phyloP scores from a whole-genome alignment of 495 filamentous ascomycete genomes.

The Achaetomiella virescens region DNA sequence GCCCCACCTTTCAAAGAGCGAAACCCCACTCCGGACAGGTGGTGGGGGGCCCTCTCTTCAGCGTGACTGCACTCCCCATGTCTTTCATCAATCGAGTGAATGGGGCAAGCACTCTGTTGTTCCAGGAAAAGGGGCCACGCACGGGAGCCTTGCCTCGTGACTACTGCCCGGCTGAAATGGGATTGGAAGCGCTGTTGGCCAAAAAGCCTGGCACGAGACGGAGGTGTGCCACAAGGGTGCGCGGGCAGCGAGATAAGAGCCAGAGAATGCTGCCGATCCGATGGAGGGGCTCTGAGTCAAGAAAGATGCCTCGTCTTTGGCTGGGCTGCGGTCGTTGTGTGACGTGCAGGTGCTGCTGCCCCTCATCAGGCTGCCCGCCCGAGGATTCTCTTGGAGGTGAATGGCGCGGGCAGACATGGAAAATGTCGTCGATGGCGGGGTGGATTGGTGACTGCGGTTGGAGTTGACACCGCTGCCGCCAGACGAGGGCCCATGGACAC shows the following conservation, averaged over 20 bases:
- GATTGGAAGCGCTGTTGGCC: neutral
- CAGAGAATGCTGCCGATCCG: neutral
- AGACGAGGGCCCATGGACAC: neutral
- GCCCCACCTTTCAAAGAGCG: constrained; percentile 2
- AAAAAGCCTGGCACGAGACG: constrained; percentile 9
- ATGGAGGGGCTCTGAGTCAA: constrained; percentile 24
- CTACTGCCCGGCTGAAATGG: neutral
- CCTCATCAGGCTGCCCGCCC: constrained; percentile 2
- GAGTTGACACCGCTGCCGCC: neutral
- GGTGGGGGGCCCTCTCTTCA: neutral
- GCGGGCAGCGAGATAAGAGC: constrained; percentile 6
- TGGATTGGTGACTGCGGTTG: constrained; percentile 3
- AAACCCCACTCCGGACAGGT: neutral
- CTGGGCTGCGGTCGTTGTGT: neutral
- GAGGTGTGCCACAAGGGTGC: constrained; percentile 1
- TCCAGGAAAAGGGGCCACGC: neutral
- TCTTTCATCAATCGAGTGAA: neutral
- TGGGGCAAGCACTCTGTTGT: neutral
- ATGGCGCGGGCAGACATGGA: neutral
- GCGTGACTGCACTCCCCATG: neutral
- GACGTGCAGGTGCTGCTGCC: constrained; percentile 5
- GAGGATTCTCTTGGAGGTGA: neutral
- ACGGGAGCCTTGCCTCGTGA: constrained; percentile 11
- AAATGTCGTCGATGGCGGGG: neutral
- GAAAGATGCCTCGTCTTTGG: neutral